Evolutionary conservation across 331 rosid genomes (phyloP).

Genomic region (Pyracantha coccinea): DNA sequence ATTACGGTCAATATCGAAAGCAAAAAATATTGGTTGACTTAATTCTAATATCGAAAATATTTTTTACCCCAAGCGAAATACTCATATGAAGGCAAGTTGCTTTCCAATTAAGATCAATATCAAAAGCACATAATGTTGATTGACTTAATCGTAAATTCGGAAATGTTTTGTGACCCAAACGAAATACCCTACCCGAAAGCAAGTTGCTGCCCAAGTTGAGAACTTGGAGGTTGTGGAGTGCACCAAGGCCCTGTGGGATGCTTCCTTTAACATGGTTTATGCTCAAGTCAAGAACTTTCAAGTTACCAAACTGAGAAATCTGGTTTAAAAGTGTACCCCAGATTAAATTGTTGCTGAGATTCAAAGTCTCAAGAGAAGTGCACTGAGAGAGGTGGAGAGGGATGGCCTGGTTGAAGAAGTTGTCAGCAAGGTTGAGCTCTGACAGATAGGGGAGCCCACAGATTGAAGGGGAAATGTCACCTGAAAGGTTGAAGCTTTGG

Average conservation of each 20-base stretch:
- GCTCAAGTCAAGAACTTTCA: constrained; percentile 70
- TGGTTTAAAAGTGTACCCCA: constrained; percentile 94
- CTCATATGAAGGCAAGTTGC: neutral
- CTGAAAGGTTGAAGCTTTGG: constrained; percentile 75
- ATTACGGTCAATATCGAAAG: neutral
- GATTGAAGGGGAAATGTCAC: constrained; percentile 66
- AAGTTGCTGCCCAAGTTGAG: constrained; percentile 67
- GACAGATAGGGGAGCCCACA: constrained; percentile 61
- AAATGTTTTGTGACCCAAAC: neutral
- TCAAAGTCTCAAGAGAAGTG: constrained; percentile 54
- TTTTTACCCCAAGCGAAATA: neutral
- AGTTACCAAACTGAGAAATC: constrained; percentile 62
- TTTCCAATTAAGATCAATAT: neutral
- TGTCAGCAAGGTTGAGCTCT: constrained; percentile 75
- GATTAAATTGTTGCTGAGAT: constrained; percentile 81
- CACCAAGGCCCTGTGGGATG: constrained; percentile 65
- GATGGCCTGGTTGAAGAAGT: constrained; percentile 71
- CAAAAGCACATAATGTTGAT: neutral
- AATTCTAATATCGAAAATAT: neutral
- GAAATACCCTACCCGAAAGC: constrained; percentile 56
- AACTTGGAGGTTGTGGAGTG: constrained; percentile 48
- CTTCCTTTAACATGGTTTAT: constrained; percentile 68
- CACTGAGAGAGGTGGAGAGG: constrained; percentile 92
- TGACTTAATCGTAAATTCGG: neutral
- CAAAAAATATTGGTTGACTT: neutral